Evolutionary conservation across 352 stramenopile genomes (phyloP).

Genomic region (Globisporangium irregulare): DNA sequence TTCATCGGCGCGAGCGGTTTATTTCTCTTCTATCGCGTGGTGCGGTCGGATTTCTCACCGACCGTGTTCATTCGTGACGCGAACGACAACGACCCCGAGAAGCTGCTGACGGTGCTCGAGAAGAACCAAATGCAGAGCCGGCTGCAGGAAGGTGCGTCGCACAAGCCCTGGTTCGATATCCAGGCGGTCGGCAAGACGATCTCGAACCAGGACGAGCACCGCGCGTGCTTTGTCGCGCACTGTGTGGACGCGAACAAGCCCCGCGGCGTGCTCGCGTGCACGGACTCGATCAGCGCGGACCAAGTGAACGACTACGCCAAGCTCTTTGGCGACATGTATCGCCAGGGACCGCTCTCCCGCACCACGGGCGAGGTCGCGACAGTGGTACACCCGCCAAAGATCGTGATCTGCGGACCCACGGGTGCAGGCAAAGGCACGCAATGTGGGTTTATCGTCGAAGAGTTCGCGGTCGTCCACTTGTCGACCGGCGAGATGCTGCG

Average conservation of each 20-base stretch:
- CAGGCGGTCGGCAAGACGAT: slow-evolving; percentile 25
- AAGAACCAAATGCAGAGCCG: slow-evolving; percentile 30
- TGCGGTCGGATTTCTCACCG: slow-evolving; percentile 45
- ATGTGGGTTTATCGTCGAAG: slow-evolving; percentile 83
- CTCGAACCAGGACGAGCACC: slow-evolving; percentile 49
- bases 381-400: slow-evolving; percentile 31
- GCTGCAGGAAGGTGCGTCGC: slow-evolving; percentile 30
- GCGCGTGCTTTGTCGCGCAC: slow-evolving; percentile 51
- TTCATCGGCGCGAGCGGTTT: slow-evolving; percentile 39
- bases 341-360: slow-evolving; percentile 25
- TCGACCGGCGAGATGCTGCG: slow-evolving; percentile 93
- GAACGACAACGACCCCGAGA: slow-evolving; percentile 23
- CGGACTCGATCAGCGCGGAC: slow-evolving; percentile 41
- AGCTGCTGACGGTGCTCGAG: slow-evolving; percentile 29
- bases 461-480: slow-evolving; percentile 91
- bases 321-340: slow-evolving; percentile 65
- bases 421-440: slow-evolving; percentile 95
- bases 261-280: slow-evolving; percentile 42
- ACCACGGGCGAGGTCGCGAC: slow-evolving; percentile 10
- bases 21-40: slow-evolving; percentile 58
- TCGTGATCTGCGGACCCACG: slow-evolving; percentile 91
- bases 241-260: slow-evolving; percentile 30
- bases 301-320: slow-evolving; percentile 47
- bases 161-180: slow-evolving; percentile 44
- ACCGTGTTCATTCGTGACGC: slow-evolving; percentile 31